A percentile compares a stretch with the other conserved stretches of the same genome.
Evolutionary conservation across 176 grass and related monocot genomes (phyloP).

Genomic region (Hsuehochloa calcarea): DNA sequence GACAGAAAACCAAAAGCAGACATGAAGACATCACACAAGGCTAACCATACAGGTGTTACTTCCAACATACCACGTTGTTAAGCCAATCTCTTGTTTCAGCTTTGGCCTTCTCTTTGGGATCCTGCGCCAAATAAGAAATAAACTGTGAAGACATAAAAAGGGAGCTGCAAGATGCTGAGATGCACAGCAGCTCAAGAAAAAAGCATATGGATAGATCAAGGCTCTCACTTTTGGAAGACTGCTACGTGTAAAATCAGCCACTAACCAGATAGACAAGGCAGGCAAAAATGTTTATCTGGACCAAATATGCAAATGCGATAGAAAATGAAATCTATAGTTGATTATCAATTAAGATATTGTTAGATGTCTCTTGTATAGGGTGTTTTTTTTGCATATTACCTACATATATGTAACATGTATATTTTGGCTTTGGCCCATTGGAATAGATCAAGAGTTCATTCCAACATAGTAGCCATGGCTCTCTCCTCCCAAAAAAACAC

Average conservation of each 20-base stretch:
- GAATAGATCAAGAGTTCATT: no score
- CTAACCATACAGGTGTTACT: not conserved
- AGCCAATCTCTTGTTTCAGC: slow-evolving; percentile 97
- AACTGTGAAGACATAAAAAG: not conserved
- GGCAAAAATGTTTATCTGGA: not conserved
- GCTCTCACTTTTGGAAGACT: not conserved
- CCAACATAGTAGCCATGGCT: no score
- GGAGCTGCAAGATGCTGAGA: not conserved
- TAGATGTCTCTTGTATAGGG: no score
- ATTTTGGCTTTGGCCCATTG: no score
- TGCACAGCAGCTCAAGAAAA: slow-evolving; percentile 31
- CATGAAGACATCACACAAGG: not conserved
- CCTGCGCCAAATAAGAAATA: slow-evolving; percentile 49
- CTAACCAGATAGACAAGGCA: not conserved
- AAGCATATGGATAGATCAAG: not conserved
- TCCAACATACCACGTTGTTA: slow-evolving; percentile 85
- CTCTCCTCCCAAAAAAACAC: no score
- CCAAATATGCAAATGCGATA: slow-evolving; percentile 3
- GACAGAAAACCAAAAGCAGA: not conserved
- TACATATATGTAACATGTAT: no score
- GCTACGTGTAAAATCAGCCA: not conserved
- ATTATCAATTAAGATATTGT: not conserved
- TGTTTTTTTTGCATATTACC: no score
- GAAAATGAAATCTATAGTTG: not conserved
- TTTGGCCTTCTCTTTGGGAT: slow-evolving; percentile 98